Conservation (phyloP, 352 stramenopile species). For the Phytophthora vignae region DNA sequence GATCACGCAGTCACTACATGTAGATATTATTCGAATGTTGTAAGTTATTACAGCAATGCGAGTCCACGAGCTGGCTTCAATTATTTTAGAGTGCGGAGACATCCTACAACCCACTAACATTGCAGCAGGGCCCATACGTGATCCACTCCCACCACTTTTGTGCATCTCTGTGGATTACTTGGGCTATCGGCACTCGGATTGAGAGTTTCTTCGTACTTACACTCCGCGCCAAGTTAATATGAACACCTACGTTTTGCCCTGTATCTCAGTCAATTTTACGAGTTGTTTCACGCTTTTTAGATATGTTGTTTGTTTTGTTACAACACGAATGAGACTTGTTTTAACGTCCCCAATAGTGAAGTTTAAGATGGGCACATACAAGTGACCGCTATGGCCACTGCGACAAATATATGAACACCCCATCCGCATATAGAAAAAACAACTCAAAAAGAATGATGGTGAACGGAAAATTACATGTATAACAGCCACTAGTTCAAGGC, state of each 20-base stretch:
- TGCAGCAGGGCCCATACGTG: too few species aligned
- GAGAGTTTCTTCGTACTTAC: too few species aligned
- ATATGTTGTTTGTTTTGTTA: conserved; percentile 14
- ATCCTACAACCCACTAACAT: too few species aligned
- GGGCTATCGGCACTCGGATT: too few species aligned
- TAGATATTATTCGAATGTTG: too few species aligned
- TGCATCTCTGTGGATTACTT: too few species aligned
- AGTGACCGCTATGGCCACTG: too few species aligned
- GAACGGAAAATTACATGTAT: conserved; percentile 10
- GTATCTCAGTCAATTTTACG: conserved; percentile 11
- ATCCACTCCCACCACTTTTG: too few species aligned
- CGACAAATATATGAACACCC: background rate
- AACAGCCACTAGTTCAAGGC: background rate
- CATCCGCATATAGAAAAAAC: conserved; percentile 1
- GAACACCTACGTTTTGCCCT: conserved; percentile 15
- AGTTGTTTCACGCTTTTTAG: conserved; percentile 11
- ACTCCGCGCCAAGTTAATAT: conserved; percentile 13
- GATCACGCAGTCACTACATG: too few species aligned
- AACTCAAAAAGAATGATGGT: background rate
- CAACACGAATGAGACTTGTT: conserved; percentile 11
- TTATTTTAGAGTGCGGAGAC: too few species aligned
- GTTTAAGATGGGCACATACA: background rate
- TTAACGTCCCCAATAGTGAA: conserved; percentile 7
- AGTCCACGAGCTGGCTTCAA: too few species aligned
- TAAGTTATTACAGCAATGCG: too few species aligned